phyloP scores from a whole-genome alignment of 2,329 filamentous ascomycete genomes.

The Aspergillus phoenicis region DNA sequence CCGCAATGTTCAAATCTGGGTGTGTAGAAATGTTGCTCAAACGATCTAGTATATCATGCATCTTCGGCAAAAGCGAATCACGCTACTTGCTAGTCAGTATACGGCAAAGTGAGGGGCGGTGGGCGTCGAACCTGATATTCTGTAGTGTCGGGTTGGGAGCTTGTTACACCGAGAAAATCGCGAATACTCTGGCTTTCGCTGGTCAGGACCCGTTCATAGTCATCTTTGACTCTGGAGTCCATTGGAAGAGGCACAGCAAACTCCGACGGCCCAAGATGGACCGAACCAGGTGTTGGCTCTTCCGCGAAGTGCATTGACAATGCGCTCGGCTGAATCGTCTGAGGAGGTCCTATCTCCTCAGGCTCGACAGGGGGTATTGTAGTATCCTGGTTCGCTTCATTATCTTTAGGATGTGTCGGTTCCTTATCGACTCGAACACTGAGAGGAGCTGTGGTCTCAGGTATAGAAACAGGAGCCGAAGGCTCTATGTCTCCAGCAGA shows the following conservation, averaged over 20 bases:
- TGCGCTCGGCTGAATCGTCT: slow-evolving; percentile 43
- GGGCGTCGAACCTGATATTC: slow-evolving; percentile 30
- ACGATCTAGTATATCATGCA: slow-evolving; percentile 38
- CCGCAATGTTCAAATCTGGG: slow-evolving; percentile 47
- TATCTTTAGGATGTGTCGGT: slow-evolving; percentile 25
- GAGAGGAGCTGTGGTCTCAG: slow-evolving; percentile 37
- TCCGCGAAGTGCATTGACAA: slow-evolving; percentile 33
- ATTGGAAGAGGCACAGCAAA: slow-evolving; percentile 47
- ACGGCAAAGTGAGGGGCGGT: background rate
- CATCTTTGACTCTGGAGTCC: slow-evolving; percentile 48
- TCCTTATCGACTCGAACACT: slow-evolving; percentile 41
- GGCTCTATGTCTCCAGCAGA: slow-evolving; percentile 45
- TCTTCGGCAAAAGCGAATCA: slow-evolving; percentile 30
- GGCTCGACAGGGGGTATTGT: slow-evolving; percentile 32
- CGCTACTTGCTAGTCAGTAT: slow-evolving; percentile 28
- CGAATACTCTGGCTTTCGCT: slow-evolving; percentile 33
- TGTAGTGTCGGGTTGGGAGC: slow-evolving; percentile 14
- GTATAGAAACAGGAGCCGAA: slow-evolving; percentile 28
- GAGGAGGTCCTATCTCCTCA: slow-evolving; percentile 29
- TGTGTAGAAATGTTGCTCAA: slow-evolving; percentile 49
- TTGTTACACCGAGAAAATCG: slow-evolving; percentile 31
- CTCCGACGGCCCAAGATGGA: slow-evolving; percentile 42
- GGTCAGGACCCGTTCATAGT: slow-evolving; percentile 41
- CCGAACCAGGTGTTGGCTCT: slow-evolving; percentile 32
- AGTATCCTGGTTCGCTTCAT: slow-evolving; percentile 25